A percentile compares a stretch with the other conserved stretches of the same genome.
phyloP scores from a whole-genome alignment of 768 basidiomycete genomes.

The Saitozyma podzolica region DNA sequence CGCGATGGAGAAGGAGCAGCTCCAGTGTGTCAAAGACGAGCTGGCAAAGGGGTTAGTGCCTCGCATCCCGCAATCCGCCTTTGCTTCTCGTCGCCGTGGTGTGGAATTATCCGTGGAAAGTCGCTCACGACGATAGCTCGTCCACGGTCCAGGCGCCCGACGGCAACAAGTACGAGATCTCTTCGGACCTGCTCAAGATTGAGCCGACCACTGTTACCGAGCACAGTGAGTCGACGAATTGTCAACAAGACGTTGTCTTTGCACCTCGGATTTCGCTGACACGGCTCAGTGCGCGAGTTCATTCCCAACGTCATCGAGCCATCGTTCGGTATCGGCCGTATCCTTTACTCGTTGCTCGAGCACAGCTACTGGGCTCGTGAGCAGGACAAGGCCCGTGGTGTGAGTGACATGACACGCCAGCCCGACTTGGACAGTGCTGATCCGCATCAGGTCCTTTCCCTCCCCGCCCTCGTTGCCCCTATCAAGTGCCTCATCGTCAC shows the following conservation, averaged over 20 bases:
- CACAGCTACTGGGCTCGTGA: conserved; percentile 95
- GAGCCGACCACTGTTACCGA: conserved; percentile 84
- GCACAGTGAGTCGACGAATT: conserved; percentile 59
- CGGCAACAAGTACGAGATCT: conserved; percentile 69
- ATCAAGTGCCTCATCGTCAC: conserved; percentile 97
- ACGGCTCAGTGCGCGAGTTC: conserved; percentile 76
- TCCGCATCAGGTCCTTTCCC: conserved; percentile 72
- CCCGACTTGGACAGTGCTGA: conserved; percentile 27
- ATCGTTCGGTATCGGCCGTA: conserved; percentile 95
- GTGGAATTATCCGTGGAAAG: neutral
- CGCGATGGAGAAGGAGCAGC: conserved; percentile 65
- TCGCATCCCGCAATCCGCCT: neutral
- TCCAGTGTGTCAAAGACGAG: conserved; percentile 68
- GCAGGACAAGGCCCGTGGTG: conserved; percentile 84
- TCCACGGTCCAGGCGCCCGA: conserved; percentile 63
- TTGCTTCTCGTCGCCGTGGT: neutral
- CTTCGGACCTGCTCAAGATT: conserved; percentile 72
- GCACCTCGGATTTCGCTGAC: no score
- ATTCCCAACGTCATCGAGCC: conserved; percentile 98
- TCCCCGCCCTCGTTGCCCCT: conserved; percentile 85
- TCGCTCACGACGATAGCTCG: conserved; percentile 53
- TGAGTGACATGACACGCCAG: no score
- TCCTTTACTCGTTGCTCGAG: conserved; percentile 88
- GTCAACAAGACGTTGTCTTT: neutral
- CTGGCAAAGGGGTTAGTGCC: conserved; percentile 64